Evolutionary conservation across 1,284 basidiomycete genomes (phyloP).

Genomic region (Gymnopus androsaceus): DNA sequence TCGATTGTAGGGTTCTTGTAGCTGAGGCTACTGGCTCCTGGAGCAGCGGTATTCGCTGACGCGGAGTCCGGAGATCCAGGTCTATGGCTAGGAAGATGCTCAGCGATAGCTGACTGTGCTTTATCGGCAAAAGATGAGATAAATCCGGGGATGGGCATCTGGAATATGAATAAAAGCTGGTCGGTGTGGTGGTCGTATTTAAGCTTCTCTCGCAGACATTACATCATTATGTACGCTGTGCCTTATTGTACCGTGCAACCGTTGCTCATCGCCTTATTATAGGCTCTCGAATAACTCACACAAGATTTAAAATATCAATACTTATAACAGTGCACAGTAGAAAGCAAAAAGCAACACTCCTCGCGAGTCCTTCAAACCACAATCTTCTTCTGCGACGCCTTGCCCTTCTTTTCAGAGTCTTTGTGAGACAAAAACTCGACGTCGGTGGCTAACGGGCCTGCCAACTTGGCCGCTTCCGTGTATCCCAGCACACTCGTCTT

Average conservation of each 20-base stretch:
- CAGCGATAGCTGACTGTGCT: constrained; percentile 65
- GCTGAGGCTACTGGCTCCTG: constrained; percentile 33
- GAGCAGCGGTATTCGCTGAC: constrained; percentile 43
- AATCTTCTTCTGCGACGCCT: constrained; percentile 83
- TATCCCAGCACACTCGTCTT: constrained; percentile 90
- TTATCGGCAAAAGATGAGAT: constrained; percentile 70
- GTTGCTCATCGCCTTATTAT: too few species aligned
- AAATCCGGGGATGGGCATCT: constrained; percentile 62
- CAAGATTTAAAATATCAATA: neutral
- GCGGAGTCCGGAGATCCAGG: constrained; percentile 39
- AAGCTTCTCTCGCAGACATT: neutral
- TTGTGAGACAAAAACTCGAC: constrained; percentile 94
- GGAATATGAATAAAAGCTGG: constrained; percentile 20
- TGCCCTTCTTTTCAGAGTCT: constrained; percentile 94
- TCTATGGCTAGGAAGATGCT: constrained; percentile 46
- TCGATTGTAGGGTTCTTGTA: constrained; percentile 57
- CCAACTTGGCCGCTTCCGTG: constrained; percentile 70
- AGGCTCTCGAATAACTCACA: neutral
- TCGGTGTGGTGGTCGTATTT: too few species aligned
- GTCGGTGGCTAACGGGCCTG: constrained; percentile 85
- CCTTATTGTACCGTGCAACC: too few species aligned
- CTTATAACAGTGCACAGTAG: neutral
- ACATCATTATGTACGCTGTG: neutral
- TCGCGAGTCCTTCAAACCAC: constrained; percentile 42
- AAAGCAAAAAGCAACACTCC: neutral